phyloP scores from a whole-genome alignment of 495 filamentous ascomycete species.

The Elaphomyces granulatus region DNA sequence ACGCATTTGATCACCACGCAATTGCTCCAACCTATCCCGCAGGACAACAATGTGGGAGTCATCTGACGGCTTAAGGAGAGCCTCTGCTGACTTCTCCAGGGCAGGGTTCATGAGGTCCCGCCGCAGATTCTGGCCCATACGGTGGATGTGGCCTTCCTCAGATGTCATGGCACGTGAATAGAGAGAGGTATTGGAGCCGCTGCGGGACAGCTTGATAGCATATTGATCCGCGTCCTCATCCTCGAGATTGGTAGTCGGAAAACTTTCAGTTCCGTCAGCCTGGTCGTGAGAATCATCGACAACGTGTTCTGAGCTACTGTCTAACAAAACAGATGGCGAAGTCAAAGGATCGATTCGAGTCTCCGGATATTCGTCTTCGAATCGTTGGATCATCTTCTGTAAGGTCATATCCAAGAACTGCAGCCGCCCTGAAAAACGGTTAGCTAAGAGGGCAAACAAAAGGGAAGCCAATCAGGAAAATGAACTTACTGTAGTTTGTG shows the following conservation, averaged over 20 bases:
- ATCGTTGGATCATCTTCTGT: constrained; percentile 79
- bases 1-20: constrained; percentile 42
- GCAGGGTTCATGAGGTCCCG: constrained; percentile 45
- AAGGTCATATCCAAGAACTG: constrained; percentile 84
- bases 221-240: constrained; percentile 37
- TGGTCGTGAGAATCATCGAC: constrained; percentile 25
- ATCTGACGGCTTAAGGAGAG: constrained; percentile 27
- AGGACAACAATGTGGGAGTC: constrained; percentile 44
- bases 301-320: constrained; percentile 28
- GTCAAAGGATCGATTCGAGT: constrained; percentile 38
- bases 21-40: constrained; percentile 45
- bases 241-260: constrained; percentile 27
- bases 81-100: constrained; percentile 23
- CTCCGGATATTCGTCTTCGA: constrained; percentile 92
- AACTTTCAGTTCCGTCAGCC: constrained; percentile 22
- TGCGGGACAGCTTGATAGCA: constrained; percentile 42
- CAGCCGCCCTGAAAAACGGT: constrained; percentile 45
- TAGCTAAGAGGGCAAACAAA: constrained; percentile 17
- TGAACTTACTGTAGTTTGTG: constrained; percentile 58
- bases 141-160: constrained; percentile 82
- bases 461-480: neutral
- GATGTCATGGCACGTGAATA: constrained; percentile 63
- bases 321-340: constrained; percentile 13
- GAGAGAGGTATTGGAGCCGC: constrained; percentile 65
- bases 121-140: constrained; percentile 67